Evolutionary conservation across 148 eudicot species (phyloP), one percentile per base, ranked within the genome.

Genomic region (Rhododendron kiyosumense): DNA sequence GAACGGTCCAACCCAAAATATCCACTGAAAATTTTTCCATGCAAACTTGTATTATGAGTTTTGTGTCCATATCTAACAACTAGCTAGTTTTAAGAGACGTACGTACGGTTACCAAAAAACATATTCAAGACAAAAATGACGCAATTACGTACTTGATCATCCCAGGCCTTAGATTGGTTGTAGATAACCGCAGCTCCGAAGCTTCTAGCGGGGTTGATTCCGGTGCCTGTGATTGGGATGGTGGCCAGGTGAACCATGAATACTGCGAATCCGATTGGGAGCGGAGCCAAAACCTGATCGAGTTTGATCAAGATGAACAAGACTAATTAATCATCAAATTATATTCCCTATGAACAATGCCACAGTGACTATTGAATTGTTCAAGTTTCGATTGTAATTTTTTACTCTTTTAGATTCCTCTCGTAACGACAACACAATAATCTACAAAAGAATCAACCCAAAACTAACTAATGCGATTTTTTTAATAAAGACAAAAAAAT

Each of bases 201-300:
- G 84, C 97, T 94, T 81, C 97, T 93, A n/a, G 97, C 97, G 0
- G 97, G 96, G 92, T 94, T 94, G 88, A 94, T 94, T 24, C 96
- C 94, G 17, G 96, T 94, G 2, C 94, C 93, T 36, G 94, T 94
- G 75, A 94, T 89, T 22, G 96, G 96, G 73, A 94, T 94, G 78
- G 94, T 94, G 28, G 94, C 94, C 46, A 94, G 86, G 88, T 94
- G 96, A 75, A 94, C 96, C 96, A 94, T 92, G 93, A 94, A 94
- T 63, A 94, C 96, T 0, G 96, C 96, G 59, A 94, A 94, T 7
- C 96, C 96, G 63, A 94, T 94, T 26, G 97, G 97, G 36, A 94
- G 94, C 61, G 97, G 97, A 18, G 97, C 97, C 93, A 94, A 90
- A 3, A 94, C 94, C 96, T 94, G 79, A 32, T 32, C 34, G 34